Evolutionary conservation across 495 filamentous ascomycete species (phyloP), one percentile per base, ranked within the genome.

Genomic region (Aspergillus bridgeri): DNA sequence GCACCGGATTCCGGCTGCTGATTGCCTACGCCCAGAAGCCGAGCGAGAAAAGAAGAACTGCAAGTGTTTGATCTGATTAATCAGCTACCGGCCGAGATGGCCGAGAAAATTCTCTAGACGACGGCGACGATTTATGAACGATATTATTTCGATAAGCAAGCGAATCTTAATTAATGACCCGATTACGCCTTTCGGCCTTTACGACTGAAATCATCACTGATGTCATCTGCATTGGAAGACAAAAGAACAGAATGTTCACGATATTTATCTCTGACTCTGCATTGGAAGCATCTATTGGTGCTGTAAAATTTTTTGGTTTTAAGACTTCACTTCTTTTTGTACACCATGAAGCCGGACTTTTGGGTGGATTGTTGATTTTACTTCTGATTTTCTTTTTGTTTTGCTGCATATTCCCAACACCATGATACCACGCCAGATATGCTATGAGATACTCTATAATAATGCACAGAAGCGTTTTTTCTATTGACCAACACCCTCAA

Each of bases 21-120:
- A 91, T 98, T 60, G 94, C 91, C 59, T 89, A 96, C 67, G 92
- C 94, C 42, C 87, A 90, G 75, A 93, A 93, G 67, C 89, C 89
- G 5, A 78, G 79, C 57, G 76, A 81, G 60, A 77, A 78, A 59
- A 68, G 85, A 48, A 72, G 86, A 56, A 87, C 85, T 3, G 83
- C 83, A 21, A 83, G 79, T 60, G 78, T 85, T 44, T 65, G 33
- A 38, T 38, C 2, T 38, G 33, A 38, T 38, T 38, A 13, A 33
- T 4, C 17, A 15, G 9, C 17, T 38, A 9, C 17, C 2, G 9
- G 2, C 17, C 1, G 13, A 38, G 33, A 38, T 15, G 33, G 17
- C 33, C 9, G 17, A 9, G 33, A 38, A 38, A 38, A 9, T 9
- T 38, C 33, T 15, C 33, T 15, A 15, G 33, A 38, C 17, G 33